Evolutionary conservation across 768 basidiomycete species (phyloP), one percentile per base, ranked within the genome.

Genomic region (Boletus subcaerulescens): DNA sequence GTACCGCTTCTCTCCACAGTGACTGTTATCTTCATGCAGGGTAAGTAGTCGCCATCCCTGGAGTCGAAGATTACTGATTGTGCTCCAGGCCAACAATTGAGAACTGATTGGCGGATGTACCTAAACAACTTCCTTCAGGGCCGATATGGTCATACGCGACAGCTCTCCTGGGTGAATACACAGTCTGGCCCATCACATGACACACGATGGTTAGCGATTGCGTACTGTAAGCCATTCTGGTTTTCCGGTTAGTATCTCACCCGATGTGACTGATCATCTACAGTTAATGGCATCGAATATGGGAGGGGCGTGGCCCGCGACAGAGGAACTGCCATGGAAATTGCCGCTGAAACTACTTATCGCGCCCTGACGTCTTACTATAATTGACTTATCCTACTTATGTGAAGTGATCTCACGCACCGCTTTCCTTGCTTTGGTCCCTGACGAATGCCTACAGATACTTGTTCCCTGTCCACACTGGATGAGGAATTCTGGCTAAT

Each of bases 81-180:
- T 35, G 17, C 11, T 45, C n/a, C 48, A 67, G 66, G 48, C 18
- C 56, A 44, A 56, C 22, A 24, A 24, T 24, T 4, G 22, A 57
- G 29, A 45, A 66, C 36, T 38, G 65, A 68, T 55, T 69, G 66
- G 67, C 44, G 68, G 17, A 59, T 69, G 68, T 55, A 61, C 39
- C 43, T 69, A 31, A 69, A 69, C 49, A 69, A 69, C 61, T 69
- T 43, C 33, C 67, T 71, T 35, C 70, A 69, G 52, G 63, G 59
- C 7, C 65, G 69, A 56, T 70, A 70, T 46, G 68, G 68, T 17
- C 70, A 67, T 31, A 65, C 67, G n/a, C 53, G 48, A 51, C 7
- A 51, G 18, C 56, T 71, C 33, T 41, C 65, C n/a, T 69, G 68
- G 68, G 14, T 61, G 8, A 8, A 45, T 41, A 4, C 56, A 31